A percentile compares a stretch with the other conserved stretches of the same genome.
These are phyloP conservation scores for Kitagawia praeruptora DNA, from an alignment of 129 eudicot species.

Conservation along the genomic window DNA sequence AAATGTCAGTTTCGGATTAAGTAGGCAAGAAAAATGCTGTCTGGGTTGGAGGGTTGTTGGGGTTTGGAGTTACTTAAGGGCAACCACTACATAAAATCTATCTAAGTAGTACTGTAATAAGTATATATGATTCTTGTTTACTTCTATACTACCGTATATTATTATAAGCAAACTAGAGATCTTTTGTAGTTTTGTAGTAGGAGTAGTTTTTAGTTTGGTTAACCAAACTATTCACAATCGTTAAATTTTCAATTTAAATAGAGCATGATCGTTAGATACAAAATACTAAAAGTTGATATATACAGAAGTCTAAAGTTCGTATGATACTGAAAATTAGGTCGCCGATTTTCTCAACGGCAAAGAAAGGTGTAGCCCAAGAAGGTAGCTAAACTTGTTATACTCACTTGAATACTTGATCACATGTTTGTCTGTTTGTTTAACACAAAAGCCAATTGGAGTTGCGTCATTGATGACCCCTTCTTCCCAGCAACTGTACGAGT, in stretches of 20 bases:
- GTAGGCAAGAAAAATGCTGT: background rate
- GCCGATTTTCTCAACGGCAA: background rate
- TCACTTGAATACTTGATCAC: background rate
- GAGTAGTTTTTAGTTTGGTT: too few species aligned
- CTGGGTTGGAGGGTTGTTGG: background rate
- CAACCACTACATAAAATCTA: background rate
- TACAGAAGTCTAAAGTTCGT: too few species aligned
- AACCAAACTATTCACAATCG: too few species aligned
- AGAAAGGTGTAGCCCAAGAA: background rate
- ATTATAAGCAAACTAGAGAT: too few species aligned
- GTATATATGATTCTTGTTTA: background rate
- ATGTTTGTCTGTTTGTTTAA: background rate
- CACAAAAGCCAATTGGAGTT: background rate
- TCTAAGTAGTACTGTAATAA: too few species aligned
- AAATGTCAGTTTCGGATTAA: background rate
- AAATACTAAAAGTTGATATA: too few species aligned
- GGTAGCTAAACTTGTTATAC: background rate
- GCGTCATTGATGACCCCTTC: background rate
- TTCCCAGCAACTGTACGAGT: background rate
- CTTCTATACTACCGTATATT: background rate
- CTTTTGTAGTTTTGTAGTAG: too few species aligned
- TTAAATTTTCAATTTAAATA: too few species aligned
- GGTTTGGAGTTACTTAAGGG: background rate
- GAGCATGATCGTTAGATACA: too few species aligned
- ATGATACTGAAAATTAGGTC: background rate